These are phyloP conservation scores for Colletotrichum falcatum DNA, from an alignment of 2,329 filamentous ascomycete species.

Conservation along the genomic window DNA sequence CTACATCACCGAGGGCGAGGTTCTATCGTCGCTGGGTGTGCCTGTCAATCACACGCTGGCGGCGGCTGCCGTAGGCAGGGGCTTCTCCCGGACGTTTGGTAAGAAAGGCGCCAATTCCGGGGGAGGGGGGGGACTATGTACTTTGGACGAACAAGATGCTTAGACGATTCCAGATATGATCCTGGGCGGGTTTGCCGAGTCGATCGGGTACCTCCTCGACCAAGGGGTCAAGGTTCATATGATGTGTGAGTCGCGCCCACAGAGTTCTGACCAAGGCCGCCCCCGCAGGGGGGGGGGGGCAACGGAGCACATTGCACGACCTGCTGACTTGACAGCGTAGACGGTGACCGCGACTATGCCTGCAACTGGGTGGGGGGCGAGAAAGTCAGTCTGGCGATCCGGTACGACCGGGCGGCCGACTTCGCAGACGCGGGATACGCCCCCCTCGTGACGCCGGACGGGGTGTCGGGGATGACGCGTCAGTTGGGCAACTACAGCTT, in stretches of 20 bases:
- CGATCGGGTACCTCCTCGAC: slow-evolving; percentile 57
- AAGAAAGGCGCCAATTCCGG: neutral
- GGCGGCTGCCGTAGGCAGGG: slow-evolving; percentile 32
- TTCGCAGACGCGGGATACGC: slow-evolving; percentile 74
- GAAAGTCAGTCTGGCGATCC: slow-evolving; percentile 68
- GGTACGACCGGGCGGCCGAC: slow-evolving; percentile 51
- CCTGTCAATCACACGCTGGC: slow-evolving; percentile 64
- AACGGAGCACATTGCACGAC: too few species aligned
- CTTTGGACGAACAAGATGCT: slow-evolving; percentile 18
- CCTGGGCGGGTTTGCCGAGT: slow-evolving; percentile 54
- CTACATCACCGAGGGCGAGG: slow-evolving; percentile 44
- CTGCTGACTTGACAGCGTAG: slow-evolving; percentile 36
- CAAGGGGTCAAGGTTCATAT: slow-evolving; percentile 70
- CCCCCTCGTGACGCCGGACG: slow-evolving; percentile 71
- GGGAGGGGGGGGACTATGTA: neutral
- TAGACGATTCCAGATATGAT: slow-evolving; percentile 46
- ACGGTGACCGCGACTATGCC: slow-evolving; percentile 60
- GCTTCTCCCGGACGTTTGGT: slow-evolving; percentile 25
- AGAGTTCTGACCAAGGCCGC: neutral
- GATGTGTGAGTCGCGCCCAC: slow-evolving; percentile 57
- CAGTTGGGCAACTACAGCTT: slow-evolving; percentile 77
- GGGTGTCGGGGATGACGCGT: slow-evolving; percentile 75
- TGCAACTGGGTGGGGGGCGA: slow-evolving; percentile 72
- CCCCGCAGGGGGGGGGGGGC: too few species aligned
- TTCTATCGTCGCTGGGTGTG: slow-evolving; percentile 72